Evolutionary conservation across 805 yeast genomes (phyloP).

Genomic region (Lachancea sp.): DNA sequence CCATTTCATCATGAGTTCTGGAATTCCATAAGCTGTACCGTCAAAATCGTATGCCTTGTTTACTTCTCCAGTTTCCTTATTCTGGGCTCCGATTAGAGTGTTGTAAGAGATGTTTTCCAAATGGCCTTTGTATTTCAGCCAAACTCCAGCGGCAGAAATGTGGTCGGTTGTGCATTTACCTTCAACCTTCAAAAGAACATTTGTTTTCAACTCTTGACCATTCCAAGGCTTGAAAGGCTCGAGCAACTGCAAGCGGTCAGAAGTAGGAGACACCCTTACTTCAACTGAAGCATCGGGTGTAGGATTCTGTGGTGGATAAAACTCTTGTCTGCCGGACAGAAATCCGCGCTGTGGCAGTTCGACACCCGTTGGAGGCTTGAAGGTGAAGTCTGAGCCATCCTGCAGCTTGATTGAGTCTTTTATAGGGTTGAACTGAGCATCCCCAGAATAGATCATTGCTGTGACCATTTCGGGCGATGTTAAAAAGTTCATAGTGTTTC

Average conservation of each 20-base stretch:
- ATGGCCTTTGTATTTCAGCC: conserved; percentile 98
- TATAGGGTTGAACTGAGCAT: conserved; percentile 84
- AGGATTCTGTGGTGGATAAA: conserved; percentile 70
- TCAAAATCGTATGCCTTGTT: conserved; percentile 84
- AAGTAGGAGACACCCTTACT: conserved; percentile 74
- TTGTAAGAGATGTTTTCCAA: conserved; percentile 91
- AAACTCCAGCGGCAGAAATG: conserved; percentile 96
- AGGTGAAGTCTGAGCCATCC: conserved; percentile 68
- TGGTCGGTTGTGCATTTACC: conserved; percentile 99
- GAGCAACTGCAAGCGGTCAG: conserved; percentile 84
- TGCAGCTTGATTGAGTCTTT: conserved; percentile 72
- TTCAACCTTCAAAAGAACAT: conserved; percentile 81
- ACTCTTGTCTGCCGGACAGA: conserved; percentile 62
- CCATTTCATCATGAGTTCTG: conserved; percentile 97
- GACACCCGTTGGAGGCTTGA: conserved; percentile 72
- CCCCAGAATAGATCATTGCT: conserved; percentile 93
- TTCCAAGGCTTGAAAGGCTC: conserved; percentile 87
- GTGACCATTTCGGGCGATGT: conserved; percentile 99
- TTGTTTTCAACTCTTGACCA: conserved; percentile 73
- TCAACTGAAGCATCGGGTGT: conserved; percentile 51
- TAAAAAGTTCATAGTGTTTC: conserved; percentile 93
- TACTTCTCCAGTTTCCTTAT: conserved; percentile 94
- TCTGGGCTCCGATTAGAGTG: conserved; percentile 94
- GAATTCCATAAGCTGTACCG: conserved; percentile 72
- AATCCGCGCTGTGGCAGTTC: conserved; percentile 82